These are phyloP conservation scores for Cryptosporidium baileyi DNA, from an alignment of 169 alveolate genomes.

Conservation along the genomic window DNA sequence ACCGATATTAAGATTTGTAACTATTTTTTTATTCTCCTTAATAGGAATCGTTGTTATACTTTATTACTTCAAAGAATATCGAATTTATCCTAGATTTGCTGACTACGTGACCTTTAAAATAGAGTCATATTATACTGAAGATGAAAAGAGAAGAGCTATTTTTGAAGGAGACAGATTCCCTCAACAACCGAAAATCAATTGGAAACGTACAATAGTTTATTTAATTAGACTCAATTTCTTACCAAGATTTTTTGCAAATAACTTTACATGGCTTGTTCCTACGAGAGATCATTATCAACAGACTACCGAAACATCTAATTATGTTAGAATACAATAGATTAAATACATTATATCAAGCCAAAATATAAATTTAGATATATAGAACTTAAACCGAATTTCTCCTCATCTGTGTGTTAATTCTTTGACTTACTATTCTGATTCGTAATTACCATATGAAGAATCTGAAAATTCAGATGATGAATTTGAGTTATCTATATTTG, in stretches of 20 bases:
- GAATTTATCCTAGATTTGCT: constrained; percentile 39
- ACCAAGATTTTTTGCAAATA: constrained; percentile 29
- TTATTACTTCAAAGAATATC: constrained; percentile 48
- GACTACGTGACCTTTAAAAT: constrained; percentile 28
- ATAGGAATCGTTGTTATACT: constrained; percentile 44
- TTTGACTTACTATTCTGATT: constrained; percentile 1
- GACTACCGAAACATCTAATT: constrained; percentile 17
- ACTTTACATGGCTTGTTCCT: constrained; percentile 57
- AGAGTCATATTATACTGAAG: constrained; percentile 65
- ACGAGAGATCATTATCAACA: constrained; percentile 57
- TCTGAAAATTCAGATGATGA: constrained; percentile 11
- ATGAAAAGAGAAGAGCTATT: constrained; percentile 66
- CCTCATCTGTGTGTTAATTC: not conserved
- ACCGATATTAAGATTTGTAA: constrained; percentile 14
- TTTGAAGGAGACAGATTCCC: constrained; percentile 65
- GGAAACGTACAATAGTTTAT: constrained; percentile 55
- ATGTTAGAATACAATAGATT: constrained; percentile 27
- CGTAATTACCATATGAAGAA: constrained; percentile 1
- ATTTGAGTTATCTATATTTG: not conserved
- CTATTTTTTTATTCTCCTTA: constrained; percentile 9
- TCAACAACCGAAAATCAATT: constrained; percentile 44
- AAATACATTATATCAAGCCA: not conserved
- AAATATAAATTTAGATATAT: not conserved
- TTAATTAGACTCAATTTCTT: constrained; percentile 37
- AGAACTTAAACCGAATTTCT: not conserved